Evolutionary conservation across 768 basidiomycete genomes (phyloP), one percentile per base, ranked within the genome.

Genomic region (Boletus rubescentipes): DNA sequence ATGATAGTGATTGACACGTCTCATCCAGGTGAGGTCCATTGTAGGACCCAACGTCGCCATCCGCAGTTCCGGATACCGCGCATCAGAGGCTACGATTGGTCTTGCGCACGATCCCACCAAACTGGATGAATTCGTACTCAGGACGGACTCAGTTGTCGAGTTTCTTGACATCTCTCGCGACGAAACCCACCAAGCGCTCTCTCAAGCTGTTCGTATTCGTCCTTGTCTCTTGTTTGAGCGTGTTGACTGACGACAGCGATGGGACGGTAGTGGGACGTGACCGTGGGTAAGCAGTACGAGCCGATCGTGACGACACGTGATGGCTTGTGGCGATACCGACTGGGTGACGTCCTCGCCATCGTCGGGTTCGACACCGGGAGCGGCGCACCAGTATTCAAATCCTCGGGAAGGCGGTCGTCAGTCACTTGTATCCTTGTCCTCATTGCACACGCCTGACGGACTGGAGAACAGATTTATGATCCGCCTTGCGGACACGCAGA

Each of bases 241-340:
- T 3, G 3, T 21, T 54, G 2, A 9, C 43, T 44, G 21, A 60
- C 15, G 23, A 20, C 15, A 4, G 26, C 9, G 11, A 2, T n/a
- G 18, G 40, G 2, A 9, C 31, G 26, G 26, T 6, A 65, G 60
- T 65, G 59, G 59, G 54, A 57, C 20, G 45, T 58, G 18, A 35
- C 59, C 20, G 46, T 54, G 7, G 62, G 59, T 6, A 57, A 56
- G 21, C 36, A 34, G 2, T 67, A 67, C 48, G 64, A 66, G 20
- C 37, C 54, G 2, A 36, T 66, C 16, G 11, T 63, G 39, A 66
- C 61, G 10, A 66, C 61, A 11, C 54, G 42, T 18, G 54, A 59
- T 18, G 64, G 64, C 4, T 54, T 66, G 36, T 66, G 64, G 64
- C 59, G 61, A 18, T 63, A 66, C 29, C 55, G 32, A 14, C 47